These are phyloP conservation scores for Haplosporangium sp. DNA, from an alignment of 371 early-diverging fungal species.

Conservation along the genomic window DNA sequence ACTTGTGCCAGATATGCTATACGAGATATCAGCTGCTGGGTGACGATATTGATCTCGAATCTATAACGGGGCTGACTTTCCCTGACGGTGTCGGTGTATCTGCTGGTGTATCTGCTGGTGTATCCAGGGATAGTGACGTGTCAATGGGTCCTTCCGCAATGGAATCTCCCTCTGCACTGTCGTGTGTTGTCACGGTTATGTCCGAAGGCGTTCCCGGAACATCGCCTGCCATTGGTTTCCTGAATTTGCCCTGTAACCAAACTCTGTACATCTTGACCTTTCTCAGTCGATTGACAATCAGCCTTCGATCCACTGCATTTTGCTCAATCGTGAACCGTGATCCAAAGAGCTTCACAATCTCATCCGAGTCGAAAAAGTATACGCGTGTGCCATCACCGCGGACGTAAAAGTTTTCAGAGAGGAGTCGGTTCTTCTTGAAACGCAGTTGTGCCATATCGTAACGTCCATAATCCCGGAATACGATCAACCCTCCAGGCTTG, in stretches of 20 bases:
- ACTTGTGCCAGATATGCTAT: no score
- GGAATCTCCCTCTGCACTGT: background rate
- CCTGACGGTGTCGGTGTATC: background rate
- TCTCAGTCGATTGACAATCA: slow-evolving; percentile 93
- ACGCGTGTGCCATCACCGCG: slow-evolving; percentile 88
- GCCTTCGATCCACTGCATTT: slow-evolving; percentile 90
- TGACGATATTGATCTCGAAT: no score
- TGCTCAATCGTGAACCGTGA: slow-evolving; percentile 77
- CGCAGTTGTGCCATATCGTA: slow-evolving; percentile 92
- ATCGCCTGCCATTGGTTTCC: slow-evolving; percentile 68
- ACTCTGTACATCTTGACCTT: slow-evolving; percentile 98
- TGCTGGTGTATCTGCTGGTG: background rate
- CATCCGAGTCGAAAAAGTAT: slow-evolving; percentile 71
- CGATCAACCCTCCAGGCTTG: slow-evolving; percentile 79
- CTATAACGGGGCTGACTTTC: background rate
- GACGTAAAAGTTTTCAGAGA: slow-evolving; percentile 87
- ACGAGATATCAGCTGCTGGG: no score
- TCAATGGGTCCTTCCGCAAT: background rate
- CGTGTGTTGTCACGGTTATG: slow-evolving; percentile 34
- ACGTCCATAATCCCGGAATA: slow-evolving; percentile 91
- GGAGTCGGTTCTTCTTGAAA: slow-evolving; percentile 78
- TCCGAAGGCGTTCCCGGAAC: slow-evolving; percentile 37
- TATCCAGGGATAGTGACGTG: background rate
- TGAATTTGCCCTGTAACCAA: slow-evolving; percentile 97
- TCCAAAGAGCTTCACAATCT: slow-evolving; percentile 67